Conservation (phyloP, 257 asterid genomes). For the Jacaranda mimosifolia region DNA sequence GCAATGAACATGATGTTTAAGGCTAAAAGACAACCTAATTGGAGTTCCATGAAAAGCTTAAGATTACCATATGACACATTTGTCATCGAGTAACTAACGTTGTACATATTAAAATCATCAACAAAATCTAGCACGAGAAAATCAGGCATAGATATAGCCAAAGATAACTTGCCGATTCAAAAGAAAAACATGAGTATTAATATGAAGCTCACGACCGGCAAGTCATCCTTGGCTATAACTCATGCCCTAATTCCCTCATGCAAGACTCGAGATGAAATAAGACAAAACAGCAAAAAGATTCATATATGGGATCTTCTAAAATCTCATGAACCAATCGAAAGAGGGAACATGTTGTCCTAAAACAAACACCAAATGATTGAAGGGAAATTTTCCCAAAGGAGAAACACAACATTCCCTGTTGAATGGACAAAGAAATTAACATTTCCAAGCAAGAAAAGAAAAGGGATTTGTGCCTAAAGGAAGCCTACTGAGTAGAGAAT, state of each 20-base stretch:
- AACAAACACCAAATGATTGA: constrained; percentile 31
- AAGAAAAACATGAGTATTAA: neutral
- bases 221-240: constrained; percentile 83
- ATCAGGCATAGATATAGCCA: constrained; percentile 59
- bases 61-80: neutral
- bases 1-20: neutral
- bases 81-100: neutral
- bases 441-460: neutral
- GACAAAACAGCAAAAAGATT: neutral
- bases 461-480: constrained; percentile 10
- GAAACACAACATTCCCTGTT: constrained; percentile 42
- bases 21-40: neutral
- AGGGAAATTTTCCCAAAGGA: constrained; percentile 27
- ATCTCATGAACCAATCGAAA: constrained; percentile 23
- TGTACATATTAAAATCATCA: constrained; percentile 41
- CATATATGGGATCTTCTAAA: neutral
- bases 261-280: constrained; percentile 53
- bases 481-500: neutral
- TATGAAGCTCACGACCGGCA: constrained; percentile 48
- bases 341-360: neutral
- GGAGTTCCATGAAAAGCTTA: neutral
- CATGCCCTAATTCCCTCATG: constrained; percentile 56
- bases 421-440: constrained; percentile 8
- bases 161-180: constrained; percentile 54
- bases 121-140: constrained; percentile 58